Evolutionary conservation across 179 eudicot genomes (phyloP).

Genomic region (Amaranthus tricolor): DNA sequence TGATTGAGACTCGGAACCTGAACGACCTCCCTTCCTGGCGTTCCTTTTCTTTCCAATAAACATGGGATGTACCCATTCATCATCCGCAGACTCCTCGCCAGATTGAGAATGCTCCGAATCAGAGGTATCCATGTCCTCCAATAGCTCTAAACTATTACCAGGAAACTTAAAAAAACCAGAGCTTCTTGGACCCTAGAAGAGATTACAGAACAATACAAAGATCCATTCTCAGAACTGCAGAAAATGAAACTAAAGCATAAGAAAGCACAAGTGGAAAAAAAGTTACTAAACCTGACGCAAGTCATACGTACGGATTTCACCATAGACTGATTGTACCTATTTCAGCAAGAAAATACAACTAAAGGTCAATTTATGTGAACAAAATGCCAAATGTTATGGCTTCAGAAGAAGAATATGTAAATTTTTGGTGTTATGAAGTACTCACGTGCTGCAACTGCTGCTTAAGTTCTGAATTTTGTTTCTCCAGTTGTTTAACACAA

Average conservation of each 20-base stretch:
- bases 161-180: constrained; percentile 45
- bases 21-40: constrained; percentile 35
- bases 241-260: neutral
- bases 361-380: neutral
- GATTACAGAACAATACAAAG: neutral
- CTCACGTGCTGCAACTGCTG: constrained; percentile 66
- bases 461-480: constrained; percentile 63
- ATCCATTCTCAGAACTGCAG: neutral
- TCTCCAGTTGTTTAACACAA: constrained; percentile 64
- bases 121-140: constrained; percentile 91
- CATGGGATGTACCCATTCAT: constrained; percentile 53
- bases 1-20: constrained; percentile 26
- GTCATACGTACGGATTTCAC: constrained; percentile 51
- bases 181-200: constrained; percentile 50
- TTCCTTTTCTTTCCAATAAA: constrained; percentile 36
- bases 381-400: neutral
- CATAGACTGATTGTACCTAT: constrained; percentile 21
- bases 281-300: constrained; percentile 67
- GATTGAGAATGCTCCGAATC: constrained; percentile 56
- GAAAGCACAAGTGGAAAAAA: neutral
- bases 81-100: constrained; percentile 42
- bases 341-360: neutral
- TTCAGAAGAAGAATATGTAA: constrained; percentile 8
- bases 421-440: constrained; percentile 14
- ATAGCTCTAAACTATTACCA: constrained; percentile 34